Base-by-base conservation (phyloP, 805 yeast species). In the Starmerella potacharoeniae region DNA sequence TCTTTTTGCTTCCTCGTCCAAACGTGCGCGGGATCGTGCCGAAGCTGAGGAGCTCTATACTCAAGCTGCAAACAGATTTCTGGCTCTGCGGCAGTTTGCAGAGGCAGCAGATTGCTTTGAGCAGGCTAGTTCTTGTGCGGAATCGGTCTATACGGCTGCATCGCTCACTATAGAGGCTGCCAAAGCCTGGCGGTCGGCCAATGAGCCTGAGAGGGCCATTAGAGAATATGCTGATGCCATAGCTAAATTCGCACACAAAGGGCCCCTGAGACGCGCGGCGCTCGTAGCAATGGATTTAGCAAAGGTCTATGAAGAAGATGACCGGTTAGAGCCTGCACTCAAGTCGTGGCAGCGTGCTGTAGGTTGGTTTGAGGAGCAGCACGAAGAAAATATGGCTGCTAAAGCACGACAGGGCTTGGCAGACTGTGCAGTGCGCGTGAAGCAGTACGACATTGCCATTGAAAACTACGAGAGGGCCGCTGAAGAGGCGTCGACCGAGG, bases 191-290 rank as follows among this genome's bases (percentile, higher is more conserved):
- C 33, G 54, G 6, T 34, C 17, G 4, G 59, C 49, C 11, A 53
- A 55, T 17, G 59, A 55, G 42, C 58, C 43, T 33, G 52, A 49
- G 34, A 22, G 28, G 13, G 54, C 57, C 9, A 56, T 55, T 3
- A 34, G 46, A 30, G 35, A 16, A 29, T 53, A 58, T 30, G 58
- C 60, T 7, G 49, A 47, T 6, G 59, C 61, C 13, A 49, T 51
- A 6, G 54, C 54, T 13, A 44, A 33, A 16, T 58, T 58, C 37
- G 59, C 56, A 8, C 48, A 53, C 13, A 52, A 51, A 31, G 61
- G 62, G 29, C 62, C 61, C 6, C 45, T 51, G 39, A 50, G 61
- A 22, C 58, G 62, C 6, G 62, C 62, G 4, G 62, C 60, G 3
- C 55, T 49, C 39, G 54, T 55, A 4, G 49, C 54, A 5, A 29